These are phyloP conservation scores for Amaranthus hypochondriacus DNA, from an alignment of 148 eudicot species.

Conservation along the genomic window DNA sequence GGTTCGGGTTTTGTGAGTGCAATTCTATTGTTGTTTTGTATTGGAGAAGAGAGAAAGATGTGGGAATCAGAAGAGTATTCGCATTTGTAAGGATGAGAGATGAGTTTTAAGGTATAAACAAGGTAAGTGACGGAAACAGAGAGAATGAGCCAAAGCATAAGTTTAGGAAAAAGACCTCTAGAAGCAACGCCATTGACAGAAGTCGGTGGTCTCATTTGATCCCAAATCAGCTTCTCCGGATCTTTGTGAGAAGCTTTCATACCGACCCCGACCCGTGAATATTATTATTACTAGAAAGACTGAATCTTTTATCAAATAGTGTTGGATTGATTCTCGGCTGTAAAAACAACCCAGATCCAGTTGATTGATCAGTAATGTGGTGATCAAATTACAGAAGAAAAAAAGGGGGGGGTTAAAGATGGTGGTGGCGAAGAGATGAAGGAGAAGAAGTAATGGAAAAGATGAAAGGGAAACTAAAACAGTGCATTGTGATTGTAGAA, in stretches of 20 bases:
- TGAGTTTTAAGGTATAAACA: slow-evolving; percentile 64
- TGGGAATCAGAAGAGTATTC: slow-evolving; percentile 3
- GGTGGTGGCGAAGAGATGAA: background rate
- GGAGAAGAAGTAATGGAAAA: background rate
- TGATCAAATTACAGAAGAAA: background rate
- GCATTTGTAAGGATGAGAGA: slow-evolving; percentile 37
- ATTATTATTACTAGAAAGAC: background rate
- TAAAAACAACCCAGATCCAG: background rate
- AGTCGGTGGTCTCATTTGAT: slow-evolving; percentile 35
- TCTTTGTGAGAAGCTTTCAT: slow-evolving; percentile 56
- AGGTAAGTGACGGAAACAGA: slow-evolving; percentile 66
- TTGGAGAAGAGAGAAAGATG: slow-evolving; percentile 3
- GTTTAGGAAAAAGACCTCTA: slow-evolving; percentile 26
- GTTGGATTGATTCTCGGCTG: background rate
- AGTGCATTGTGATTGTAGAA: slow-evolving; percentile 22
- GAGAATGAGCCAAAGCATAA: slow-evolving; percentile 54
- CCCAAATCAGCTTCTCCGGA: slow-evolving; percentile 52
- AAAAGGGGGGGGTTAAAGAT: background rate
- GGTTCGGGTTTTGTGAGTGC: background rate
- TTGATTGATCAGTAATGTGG: too few relatives aligned
- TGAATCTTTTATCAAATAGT: background rate
- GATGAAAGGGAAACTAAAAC: background rate
- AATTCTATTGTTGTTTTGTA: too few relatives aligned
- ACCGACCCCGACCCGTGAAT: background rate
- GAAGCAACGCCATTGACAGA: background rate